Evolutionary conservation across 176 grass and related monocot species (phyloP).

Genomic region (Aegilops sharonensis): DNA sequence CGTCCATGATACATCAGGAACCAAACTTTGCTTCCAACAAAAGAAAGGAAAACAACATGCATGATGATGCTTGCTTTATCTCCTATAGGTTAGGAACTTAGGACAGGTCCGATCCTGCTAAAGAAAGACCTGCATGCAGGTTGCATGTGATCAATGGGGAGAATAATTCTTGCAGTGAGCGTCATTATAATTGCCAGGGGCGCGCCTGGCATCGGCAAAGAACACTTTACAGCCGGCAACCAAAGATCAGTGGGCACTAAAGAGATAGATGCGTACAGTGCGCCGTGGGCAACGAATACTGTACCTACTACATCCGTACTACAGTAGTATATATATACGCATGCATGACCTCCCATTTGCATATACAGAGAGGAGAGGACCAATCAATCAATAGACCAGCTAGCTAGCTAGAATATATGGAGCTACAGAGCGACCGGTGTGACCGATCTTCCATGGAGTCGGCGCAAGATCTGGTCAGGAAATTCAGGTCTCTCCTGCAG

Average conservation of each 20-base stretch:
- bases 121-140: too few species aligned
- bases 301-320: too few species aligned
- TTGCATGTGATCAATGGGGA: too few species aligned
- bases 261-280: not conserved
- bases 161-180: not conserved
- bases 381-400: not conserved
- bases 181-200: not conserved
- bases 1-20: not conserved
- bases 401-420: too few species aligned
- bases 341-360: too few species aligned
- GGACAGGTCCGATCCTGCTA: too few species aligned
- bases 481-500: not conserved
- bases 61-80: too few species aligned
- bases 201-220: not conserved
- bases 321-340: too few species aligned
- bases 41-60: not conserved
- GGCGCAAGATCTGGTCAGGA: not conserved
- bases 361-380: not conserved
- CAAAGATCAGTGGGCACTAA: not conserved
- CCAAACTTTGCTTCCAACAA: not conserved
- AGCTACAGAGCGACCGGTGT: not conserved
- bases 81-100: too few species aligned
- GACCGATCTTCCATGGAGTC: not conserved
- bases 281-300: not conserved
- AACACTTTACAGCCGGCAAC: not conserved